Conservation (phyloP, 306 rosid species). For the Vigna radiata region DNA sequence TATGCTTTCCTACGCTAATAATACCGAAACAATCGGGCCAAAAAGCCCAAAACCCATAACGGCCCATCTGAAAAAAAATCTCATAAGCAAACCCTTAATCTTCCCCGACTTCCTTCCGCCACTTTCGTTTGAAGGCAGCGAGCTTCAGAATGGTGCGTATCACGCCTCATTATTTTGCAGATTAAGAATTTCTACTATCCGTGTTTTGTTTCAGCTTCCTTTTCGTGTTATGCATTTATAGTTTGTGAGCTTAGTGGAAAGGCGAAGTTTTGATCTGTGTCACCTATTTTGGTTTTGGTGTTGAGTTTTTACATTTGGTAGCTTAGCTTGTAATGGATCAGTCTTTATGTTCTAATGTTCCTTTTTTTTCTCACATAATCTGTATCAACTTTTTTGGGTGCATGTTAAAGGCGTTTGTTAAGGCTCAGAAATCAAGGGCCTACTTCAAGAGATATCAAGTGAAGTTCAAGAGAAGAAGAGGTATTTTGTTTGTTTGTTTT, state of each 20-base stretch:
- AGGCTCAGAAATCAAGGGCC: constrained; percentile 50
- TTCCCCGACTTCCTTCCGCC: neutral
- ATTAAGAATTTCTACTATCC: neutral
- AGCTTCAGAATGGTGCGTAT: constrained; percentile 33
- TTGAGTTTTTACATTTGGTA: neutral
- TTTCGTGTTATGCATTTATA: neutral
- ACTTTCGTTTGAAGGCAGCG: constrained; percentile 11
- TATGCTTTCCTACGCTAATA: neutral
- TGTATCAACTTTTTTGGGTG: neutral
- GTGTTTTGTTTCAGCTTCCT: neutral
- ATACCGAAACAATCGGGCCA: neutral
- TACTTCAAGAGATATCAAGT: constrained; percentile 59
- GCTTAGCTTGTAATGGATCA: neutral
- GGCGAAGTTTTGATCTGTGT: neutral
- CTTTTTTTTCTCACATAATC: neutral
- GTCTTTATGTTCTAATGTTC: neutral
- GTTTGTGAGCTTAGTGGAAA: neutral
- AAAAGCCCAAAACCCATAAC: neutral
- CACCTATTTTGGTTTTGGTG: neutral
- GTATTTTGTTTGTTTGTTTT: neutral
- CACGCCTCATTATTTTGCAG: neutral
- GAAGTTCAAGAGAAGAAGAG: constrained; percentile 62
- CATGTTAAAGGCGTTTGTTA: neutral
- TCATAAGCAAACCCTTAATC: constrained; percentile 25
- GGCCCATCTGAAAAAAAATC: neutral